Evolutionary conservation across 1,284 basidiomycete species (phyloP), one percentile per base, ranked within the genome.

Genomic region (Leucoagaricus sp.): DNA sequence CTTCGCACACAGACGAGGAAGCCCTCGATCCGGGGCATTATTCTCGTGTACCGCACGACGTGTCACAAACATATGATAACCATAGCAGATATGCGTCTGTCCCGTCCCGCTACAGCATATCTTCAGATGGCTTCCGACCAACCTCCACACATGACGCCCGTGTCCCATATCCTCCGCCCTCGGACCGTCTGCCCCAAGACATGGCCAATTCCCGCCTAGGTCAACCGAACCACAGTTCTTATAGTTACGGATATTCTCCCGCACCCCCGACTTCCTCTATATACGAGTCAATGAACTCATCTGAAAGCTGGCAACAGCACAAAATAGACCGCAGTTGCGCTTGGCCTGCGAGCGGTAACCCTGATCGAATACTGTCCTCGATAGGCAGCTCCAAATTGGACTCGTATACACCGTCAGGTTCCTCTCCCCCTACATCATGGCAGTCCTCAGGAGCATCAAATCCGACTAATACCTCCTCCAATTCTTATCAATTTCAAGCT

Each of bases 1-100:
- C 64, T 19, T 72, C 72, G 17, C 73, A 73, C 10, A 71, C 72
- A 9, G 75, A 75, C 8, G 65, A 61, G 23, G 75, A 78, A 34
- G 75, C 75, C 36, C 53, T 68, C 21, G 64, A 67, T 42, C 46
- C 60, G 19, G 55, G 64, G 21, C 57, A 63, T 53, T 67, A 67
- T 56, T 48, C 69, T 33, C 69, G 69, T 44, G 56, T 64, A 19
- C 55, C 67, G n/a, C 71, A 69, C 53, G 66, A 69, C 31, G 38
- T 68, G 36, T 60, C 64, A 29, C 65, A 61, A 31, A 40, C 58
- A n/a, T 66, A 63, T 44, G 58, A 60, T 34, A 69, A 70, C 40
- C 67, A 69, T 34, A 49, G 59, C 25, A 69, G 67, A 59, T 68
- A 66, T 60, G 61, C 60, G 17, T 57, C 62, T 8, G 59, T 59